These are phyloP conservation scores for Eutrema salsugineum DNA, from an alignment of 441 rosid species.

Conservation along the genomic window DNA sequence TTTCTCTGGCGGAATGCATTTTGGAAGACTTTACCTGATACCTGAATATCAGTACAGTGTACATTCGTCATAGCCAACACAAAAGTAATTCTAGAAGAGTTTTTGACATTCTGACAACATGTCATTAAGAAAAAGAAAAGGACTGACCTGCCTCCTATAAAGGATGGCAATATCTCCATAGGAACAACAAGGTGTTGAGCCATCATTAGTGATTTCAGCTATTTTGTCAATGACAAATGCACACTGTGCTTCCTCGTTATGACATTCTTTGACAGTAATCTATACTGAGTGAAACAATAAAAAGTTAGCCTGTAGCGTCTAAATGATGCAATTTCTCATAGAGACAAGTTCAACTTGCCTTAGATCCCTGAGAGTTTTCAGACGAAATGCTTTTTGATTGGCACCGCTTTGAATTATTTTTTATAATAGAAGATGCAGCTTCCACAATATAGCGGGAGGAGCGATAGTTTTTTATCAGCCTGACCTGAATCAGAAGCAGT, in stretches of 20 bases:
- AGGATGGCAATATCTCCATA: slow-evolving; percentile 81
- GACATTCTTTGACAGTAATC: slow-evolving; percentile 87
- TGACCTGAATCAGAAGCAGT: slow-evolving; percentile 49
- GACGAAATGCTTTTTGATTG: slow-evolving; percentile 64
- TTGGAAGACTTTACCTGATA: slow-evolving; percentile 87
- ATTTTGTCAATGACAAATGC: slow-evolving; percentile 87
- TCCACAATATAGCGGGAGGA: slow-evolving; percentile 88
- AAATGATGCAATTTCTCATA: slow-evolving; percentile 14
- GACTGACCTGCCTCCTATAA: slow-evolving; percentile 91
- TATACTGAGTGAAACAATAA: slow-evolving; percentile 27
- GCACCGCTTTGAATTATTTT: slow-evolving; percentile 68
- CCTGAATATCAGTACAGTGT: slow-evolving; percentile 43
- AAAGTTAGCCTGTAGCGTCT: not conserved
- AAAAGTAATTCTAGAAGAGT: not conserved
- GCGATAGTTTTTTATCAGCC: slow-evolving; percentile 83
- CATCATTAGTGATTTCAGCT: slow-evolving; percentile 52
- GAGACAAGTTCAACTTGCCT: slow-evolving; percentile 46
- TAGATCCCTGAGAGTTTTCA: slow-evolving; percentile 84
- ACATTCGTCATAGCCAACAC: slow-evolving; percentile 23
- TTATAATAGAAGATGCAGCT: slow-evolving; percentile 86
- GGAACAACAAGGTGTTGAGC: slow-evolving; percentile 46
- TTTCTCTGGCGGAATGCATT: slow-evolving; percentile 79
- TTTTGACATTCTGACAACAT: not conserved
- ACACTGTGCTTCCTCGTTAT: slow-evolving; percentile 86
- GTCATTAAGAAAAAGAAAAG: slow-evolving; percentile 19